Percentiles rank a stretch among this genome's conserved stretches.
Conservation (phyloP, 176 grass and related monocot species). For the Melocanna baccifera region DNA sequence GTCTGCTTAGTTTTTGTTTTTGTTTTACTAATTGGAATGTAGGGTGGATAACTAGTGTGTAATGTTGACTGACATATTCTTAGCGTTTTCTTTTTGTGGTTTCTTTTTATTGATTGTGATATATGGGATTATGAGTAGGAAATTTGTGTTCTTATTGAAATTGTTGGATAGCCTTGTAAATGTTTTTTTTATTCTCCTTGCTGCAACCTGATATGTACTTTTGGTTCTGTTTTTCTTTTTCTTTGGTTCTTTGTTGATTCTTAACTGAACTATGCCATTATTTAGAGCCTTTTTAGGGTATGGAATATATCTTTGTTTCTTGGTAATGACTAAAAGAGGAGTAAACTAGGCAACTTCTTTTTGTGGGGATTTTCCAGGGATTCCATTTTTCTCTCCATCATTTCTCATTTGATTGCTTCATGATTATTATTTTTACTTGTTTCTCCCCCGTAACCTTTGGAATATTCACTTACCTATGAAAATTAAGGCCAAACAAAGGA, state of each 20-base stretch:
- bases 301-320: neutral
- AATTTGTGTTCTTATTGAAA: neutral
- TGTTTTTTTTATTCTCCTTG: neutral
- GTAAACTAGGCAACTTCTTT: neutral
- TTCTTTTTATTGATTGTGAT: neutral
- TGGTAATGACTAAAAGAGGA: neutral
- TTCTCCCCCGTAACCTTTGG: neutral
- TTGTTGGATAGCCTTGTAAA: neutral
- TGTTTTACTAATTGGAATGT: neutral
- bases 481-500: neutral
- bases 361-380: neutral
- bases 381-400: neutral
- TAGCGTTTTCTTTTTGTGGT: neutral
- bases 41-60: neutral
- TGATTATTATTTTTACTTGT: slow-evolving; percentile 27
- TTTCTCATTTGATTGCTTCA: slow-evolving; percentile 27
- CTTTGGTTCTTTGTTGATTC: neutral
- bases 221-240: neutral
- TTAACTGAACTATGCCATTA: neutral
- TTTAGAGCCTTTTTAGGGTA: neutral
- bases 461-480: neutral
- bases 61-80: neutral
- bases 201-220: neutral
- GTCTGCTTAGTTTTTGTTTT: neutral
- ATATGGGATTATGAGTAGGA: neutral